Evolutionary conservation across 2,329 filamentous ascomycete genomes (phyloP), one percentile per base, ranked within the genome.

Genomic region (Sarocladiaceae sp.): DNA sequence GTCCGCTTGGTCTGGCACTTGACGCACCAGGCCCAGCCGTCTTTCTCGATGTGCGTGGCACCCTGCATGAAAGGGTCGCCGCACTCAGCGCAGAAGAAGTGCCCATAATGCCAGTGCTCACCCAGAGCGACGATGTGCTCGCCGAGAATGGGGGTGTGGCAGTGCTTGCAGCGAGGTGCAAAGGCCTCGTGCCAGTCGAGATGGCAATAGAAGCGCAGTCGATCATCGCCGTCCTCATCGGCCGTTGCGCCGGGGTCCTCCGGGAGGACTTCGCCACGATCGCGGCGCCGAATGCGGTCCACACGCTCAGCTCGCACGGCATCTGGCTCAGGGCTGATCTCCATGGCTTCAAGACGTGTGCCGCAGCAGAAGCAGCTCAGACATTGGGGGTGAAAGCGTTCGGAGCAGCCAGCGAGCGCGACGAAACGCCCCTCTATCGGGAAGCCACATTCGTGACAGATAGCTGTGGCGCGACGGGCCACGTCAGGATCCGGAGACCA

Each of bases 61-160:
- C 77, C 78, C 39, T 73, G 72, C 52, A 75, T 88, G 60, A 98
- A 98, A 0, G 93, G 91, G 67, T 98, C 91, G 53, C 93, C 93
- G 61, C 93, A 98, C 72, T 98, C 89, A 33, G 93, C 93, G 60
- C 93, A 98, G 76, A 98, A 98, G 69, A 98, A 98, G 67, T 98
- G 93, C 0, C 93, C 93, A 44, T 87, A 86, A 63, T 98, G 93
- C 87, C 88, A 98, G 66, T 95, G 89, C n/a, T 83, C 80, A 1
- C 93, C 93, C 46, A 95, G 88, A 1, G 93, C 93, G 12, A 96
- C 83, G 24, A 96, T 83, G 53, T 97, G 88, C 65, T 97, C 90
- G 33, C 90, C 90, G 53, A 97, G 82, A 57, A 98, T 98, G 3
- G 93, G 91, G 6, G 93, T 98, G 62, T 85, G 89, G 76, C 93